Evolutionary conservation across 176 grass and related monocot species (phyloP), one percentile per base, ranked within the genome.

Genomic region (Oropetium thomaeum): DNA sequence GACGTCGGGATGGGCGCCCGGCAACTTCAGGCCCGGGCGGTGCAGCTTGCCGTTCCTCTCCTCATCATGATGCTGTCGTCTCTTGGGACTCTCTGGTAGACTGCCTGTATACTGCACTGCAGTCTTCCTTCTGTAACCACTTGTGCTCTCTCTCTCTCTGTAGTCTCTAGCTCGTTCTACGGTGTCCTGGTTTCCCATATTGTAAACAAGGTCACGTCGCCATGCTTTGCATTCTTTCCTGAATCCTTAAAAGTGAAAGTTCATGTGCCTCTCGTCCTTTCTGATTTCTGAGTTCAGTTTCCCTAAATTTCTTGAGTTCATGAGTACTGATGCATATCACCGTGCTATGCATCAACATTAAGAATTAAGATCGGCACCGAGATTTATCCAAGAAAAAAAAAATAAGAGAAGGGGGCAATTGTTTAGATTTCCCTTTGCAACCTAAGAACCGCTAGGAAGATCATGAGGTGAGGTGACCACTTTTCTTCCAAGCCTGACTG

Each of bases 1-100:
- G 71, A 54, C n/a, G 61, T 79, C 42, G 85, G 74, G 68, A 79
- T 74, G 74, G 85, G 61, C n/a, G n/a, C 80, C 27, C 52, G 26
- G 69, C 40, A 16, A 0, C 74, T 62, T 78, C 41, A 60, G 55
- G 33, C 54, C 61, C 67, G 26, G 27, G 26, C 32, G 68, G 68
- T 68, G 68, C 74, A 48, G 27, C 34, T 74, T 15, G 67, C 40
- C 37, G 23, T 67, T 71, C 80, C 74, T 29, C 74, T 73, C 16
- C 5, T 54, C 48, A 53, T 87, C 48, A 61, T 83, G 20, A 41
- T 38, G 80, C 10, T 83, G n/a, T 74, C 33, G n/a, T 74, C 33
- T 30, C 49, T 73, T 33, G 5, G 19, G 40, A 25, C 72, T 40
- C 68, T 82, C 8, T 40, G 1, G 27, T 15, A 45, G 10, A 34